phyloP scores from a whole-genome alignment of 305 asterid species.

The Caryopteris hybrid region DNA sequence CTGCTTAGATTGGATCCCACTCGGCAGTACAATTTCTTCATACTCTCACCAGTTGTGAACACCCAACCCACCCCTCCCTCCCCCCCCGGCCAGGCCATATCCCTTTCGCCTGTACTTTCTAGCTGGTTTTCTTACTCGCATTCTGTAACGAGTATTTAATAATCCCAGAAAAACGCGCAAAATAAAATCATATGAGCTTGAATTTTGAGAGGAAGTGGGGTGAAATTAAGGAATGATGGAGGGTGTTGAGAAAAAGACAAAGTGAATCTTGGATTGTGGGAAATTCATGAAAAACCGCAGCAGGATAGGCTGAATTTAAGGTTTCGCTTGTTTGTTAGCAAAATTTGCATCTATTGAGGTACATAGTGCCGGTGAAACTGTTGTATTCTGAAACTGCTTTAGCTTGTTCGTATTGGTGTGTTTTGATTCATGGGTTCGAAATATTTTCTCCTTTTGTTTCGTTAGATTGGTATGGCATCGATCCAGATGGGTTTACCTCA shows the following conservation, averaged over 20 bases:
- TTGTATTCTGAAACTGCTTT: background rate
- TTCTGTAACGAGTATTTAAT: background rate
- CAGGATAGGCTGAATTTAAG: constrained; percentile 16
- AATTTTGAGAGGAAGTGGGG: background rate
- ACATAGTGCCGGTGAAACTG: background rate
- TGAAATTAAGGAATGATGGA: constrained; percentile 4
- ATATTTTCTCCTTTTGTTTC: background rate
- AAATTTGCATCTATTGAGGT: constrained; percentile 20
- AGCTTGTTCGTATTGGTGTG: background rate
- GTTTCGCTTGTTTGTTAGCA: constrained; percentile 12
- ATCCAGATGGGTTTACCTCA: constrained; percentile 12
- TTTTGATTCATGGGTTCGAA: background rate
- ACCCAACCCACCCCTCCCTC: too few relatives aligned
- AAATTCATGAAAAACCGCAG: constrained; percentile 10
- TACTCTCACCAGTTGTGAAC: constrained; percentile 22
- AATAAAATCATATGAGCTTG: background rate
- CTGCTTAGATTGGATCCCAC: constrained; percentile 26
- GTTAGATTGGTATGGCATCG: background rate
- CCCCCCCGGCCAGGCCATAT: background rate
- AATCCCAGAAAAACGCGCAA: background rate
- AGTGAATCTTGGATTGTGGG: background rate
- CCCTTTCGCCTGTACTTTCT: background rate
- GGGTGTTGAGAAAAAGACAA: constrained; percentile 12
- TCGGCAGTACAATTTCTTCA: constrained; percentile 14
- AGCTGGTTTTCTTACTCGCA: constrained; percentile 14